Evolutionary conservation across 1,139 yeast species (phyloP), one percentile per base, ranked within the genome.

Genomic region (Kurtzmaniella quercitrusa): DNA sequence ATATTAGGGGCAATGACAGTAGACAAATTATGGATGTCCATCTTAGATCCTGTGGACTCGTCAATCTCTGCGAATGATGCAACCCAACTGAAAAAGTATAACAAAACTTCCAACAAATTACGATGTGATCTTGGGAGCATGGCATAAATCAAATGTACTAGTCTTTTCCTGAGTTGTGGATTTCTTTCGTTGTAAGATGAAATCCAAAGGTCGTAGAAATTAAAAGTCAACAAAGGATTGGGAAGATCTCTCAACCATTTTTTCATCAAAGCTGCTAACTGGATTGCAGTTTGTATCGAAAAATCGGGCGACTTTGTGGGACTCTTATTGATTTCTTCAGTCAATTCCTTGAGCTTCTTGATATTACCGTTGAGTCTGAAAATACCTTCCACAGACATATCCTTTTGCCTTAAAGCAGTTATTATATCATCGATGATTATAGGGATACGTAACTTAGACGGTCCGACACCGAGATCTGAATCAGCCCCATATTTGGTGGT

Each of bases 351-450:
- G 41, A 93, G 70, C 39, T 87, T 77, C 54, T 91, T 82, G 55
- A 94, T 93, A 57, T 94, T 94, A 57, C 99, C 99, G 59, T 94
- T 94, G 58, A 91, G 86, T 55, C 99, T 78, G 71, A 94, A 94
- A 8, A 94, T 86, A 45, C 98, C 98, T 63, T 93, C 98, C 17
- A 89, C 93, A 3, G 97, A 87, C 88, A 94, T 84, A 65, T 93
- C 98, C 71, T 88, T 88, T 46, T 87, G 95, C 45, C 88, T 78
- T 68, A 94, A 78, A 1, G 95, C 88, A 39, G 80, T 78, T 38
- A 94, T 79, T 15, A 91, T 70, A 55, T 93, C 98, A 56, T 93
- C 98, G 42, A 94, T 74, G 38, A 94, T 74, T 41, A 88, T 78
- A 0, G 99, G 99, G 37, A 94, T 86, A 36, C 84, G 74, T 38